Conservation (phyloP, 2,329 filamentous ascomycete genomes). For the Teratosphaeria viscida region DNA sequence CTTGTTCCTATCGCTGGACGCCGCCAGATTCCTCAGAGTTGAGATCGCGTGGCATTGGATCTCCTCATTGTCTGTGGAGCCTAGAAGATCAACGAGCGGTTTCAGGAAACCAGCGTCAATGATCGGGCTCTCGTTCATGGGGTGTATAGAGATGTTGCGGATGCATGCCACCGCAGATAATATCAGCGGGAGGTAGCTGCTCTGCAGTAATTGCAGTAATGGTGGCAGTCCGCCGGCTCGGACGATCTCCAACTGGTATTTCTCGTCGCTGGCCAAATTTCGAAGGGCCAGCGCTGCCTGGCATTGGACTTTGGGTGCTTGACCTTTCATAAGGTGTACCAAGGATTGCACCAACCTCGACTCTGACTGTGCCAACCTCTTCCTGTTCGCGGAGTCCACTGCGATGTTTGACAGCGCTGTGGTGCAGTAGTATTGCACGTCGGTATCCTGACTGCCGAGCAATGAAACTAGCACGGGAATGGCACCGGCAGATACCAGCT, state of each 20-base stretch:
- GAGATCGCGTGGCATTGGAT: constrained; percentile 99
- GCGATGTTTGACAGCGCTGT: constrained; percentile 98
- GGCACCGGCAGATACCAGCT: constrained; percentile 93
- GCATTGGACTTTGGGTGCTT: constrained; percentile 94
- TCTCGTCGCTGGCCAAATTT: constrained; percentile 94
- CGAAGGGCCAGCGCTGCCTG: constrained; percentile 89
- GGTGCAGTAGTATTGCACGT: constrained; percentile 99
- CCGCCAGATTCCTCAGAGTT: constrained; percentile 86
- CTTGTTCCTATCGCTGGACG: constrained; percentile 96
- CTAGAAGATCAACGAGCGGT: constrained; percentile 83
- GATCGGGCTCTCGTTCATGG: constrained; percentile 93
- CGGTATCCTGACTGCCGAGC: constrained; percentile 82
- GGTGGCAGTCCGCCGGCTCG: constrained; percentile 75
- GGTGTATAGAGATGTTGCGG: constrained; percentile 97
- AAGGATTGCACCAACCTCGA: constrained; percentile 84
- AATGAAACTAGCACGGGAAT: constrained; percentile 95
- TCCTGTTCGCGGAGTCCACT: constrained; percentile 82
- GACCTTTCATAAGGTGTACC: constrained; percentile 94
- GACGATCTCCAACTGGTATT: constrained; percentile 97
- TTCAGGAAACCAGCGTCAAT: constrained; percentile 95
- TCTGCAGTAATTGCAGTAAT: constrained; percentile 80
- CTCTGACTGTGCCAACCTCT: constrained; percentile 83
- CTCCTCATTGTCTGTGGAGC: constrained; percentile 94
- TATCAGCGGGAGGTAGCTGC: constrained; percentile 89
- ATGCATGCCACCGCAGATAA: constrained; percentile 96